Conservation (phyloP, 257 asterid genomes). For the Gentiana dahurica region DNA sequence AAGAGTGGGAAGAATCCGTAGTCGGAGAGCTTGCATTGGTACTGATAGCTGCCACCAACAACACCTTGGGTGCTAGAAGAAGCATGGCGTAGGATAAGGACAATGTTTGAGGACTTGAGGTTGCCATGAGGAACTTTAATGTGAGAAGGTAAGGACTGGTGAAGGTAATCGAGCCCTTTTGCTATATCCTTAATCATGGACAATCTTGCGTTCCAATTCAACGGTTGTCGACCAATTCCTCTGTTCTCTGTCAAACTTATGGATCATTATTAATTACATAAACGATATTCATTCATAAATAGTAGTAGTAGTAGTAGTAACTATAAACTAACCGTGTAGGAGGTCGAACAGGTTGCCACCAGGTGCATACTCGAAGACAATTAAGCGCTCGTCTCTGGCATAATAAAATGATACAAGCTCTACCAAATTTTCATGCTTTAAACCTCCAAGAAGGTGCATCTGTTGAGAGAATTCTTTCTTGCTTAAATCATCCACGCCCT, state of each 20-base stretch:
- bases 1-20: conserved; percentile 44
- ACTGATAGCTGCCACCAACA: not conserved
- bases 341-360: conserved; percentile 39
- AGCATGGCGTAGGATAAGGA: conserved; percentile 14
- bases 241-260: conserved; percentile 28
- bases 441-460: conserved; percentile 39
- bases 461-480: conserved; percentile 53
- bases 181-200: conserved; percentile 50
- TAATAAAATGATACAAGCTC: conserved; percentile 44
- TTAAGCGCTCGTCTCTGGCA: conserved; percentile 59
- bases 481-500: conserved; percentile 22
- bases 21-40: conserved; percentile 45
- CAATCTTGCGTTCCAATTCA: conserved; percentile 49
- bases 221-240: conserved; percentile 31
- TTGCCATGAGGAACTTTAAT: conserved; percentile 49
- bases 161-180: conserved; percentile 37
- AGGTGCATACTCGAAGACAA: conserved; percentile 41
- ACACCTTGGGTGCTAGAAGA: not conserved
- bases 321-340: conserved; percentile 42
- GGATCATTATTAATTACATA: not conserved
- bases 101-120: conserved; percentile 53
- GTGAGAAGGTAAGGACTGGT: conserved; percentile 23
- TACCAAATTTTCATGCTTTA: conserved; percentile 42
- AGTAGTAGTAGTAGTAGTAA: not conserved
- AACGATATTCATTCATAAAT: not conserved